Base-by-base conservation (phyloP, 2,329 filamentous ascomycete species). In the Fonsecaea pedrosoi region DNA sequence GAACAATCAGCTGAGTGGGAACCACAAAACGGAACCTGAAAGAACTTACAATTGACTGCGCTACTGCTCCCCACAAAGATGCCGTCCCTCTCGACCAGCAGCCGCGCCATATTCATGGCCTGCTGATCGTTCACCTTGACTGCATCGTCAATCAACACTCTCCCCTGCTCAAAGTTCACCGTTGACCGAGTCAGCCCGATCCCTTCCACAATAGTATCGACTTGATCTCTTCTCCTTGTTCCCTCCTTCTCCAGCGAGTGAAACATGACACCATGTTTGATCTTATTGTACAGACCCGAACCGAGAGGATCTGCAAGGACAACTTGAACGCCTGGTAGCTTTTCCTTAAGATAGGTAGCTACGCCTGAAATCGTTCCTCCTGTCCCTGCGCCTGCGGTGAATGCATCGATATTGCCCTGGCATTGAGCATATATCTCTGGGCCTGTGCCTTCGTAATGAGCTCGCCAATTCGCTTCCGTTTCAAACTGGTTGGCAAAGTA, bases 401-500 rank as follows among this genome's bases (percentile, higher is more conserved):
- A 98, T 2, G 92, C 94, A 77, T 96, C 91, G 1, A 98, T 75
- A 7, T 79, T 79, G 0, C 92, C 92, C 30, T 83, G 85, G 5
- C 91, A 91, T 80, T 99, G 95, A 0, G 82, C 80, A 74, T 87
- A 90, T 71, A 99, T 95, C 81, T 99, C 95, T 0, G 94, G 95
- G 0, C 95, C 95, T 0, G 95, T 99, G 13, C 88, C 87, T 21
- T 85, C 82, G 73, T 90, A 88, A 80, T 99, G 95, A 1, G 95
- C 94, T 54, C 86, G 84, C 85, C 90, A 97, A 79, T 99, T 99
- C 37, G 93, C 92, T 59, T 87, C 83, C 32, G 91, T 94, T 81
- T 99, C 95, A 76, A 99, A 99, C 77, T 99, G 95, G 78, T 99
- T 92, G 0, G 94, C 93, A 77, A 98, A 99, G 80, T 96, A 94